phyloP scores from a whole-genome alignment of 345 rosid species.

The Excoecaria agallocha region DNA sequence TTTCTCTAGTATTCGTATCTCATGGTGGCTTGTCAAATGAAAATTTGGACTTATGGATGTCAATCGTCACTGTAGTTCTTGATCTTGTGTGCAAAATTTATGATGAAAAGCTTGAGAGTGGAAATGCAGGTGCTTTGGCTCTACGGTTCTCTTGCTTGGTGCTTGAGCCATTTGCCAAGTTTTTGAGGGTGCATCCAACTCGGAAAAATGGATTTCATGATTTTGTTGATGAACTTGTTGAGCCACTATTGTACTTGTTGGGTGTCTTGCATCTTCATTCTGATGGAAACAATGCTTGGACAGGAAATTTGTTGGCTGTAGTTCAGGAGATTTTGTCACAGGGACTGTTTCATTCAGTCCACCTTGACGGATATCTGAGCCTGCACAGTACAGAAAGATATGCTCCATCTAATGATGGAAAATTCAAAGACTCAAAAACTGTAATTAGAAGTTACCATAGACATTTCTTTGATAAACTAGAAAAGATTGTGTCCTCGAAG shows the following conservation, averaged over 20 bases:
- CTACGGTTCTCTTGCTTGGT: conserved; percentile 54
- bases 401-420: conserved; percentile 36
- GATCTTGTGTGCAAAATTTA: conserved; percentile 46
- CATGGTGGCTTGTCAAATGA: conserved; percentile 57
- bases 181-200: conserved; percentile 70
- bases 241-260: conserved; percentile 56
- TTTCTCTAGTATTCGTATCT: conserved; percentile 55
- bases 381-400: conserved; percentile 54
- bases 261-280: conserved; percentile 39
- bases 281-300: conserved; percentile 25
- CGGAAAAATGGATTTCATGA: conserved; percentile 68
- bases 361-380: conserved; percentile 75
- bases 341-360: conserved; percentile 72
- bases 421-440: conserved; percentile 37
- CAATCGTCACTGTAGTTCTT: conserved; percentile 43
- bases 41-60: conserved; percentile 70
- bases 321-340: conserved; percentile 60
- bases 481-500: conserved; percentile 45
- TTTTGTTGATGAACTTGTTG: conserved; percentile 68
- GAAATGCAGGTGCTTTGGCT: conserved; percentile 40
- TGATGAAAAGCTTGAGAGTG: conserved; percentile 38
- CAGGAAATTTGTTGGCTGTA: conserved; percentile 41
- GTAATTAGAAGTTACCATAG: conserved; percentile 70
- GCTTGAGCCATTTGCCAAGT: conserved; percentile 77
- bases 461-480: conserved; percentile 66